Percentiles rank a stretch among this genome's conserved stretches.
Conservation (phyloP, 495 filamentous ascomycete species). For the Podospora sp. region DNA sequence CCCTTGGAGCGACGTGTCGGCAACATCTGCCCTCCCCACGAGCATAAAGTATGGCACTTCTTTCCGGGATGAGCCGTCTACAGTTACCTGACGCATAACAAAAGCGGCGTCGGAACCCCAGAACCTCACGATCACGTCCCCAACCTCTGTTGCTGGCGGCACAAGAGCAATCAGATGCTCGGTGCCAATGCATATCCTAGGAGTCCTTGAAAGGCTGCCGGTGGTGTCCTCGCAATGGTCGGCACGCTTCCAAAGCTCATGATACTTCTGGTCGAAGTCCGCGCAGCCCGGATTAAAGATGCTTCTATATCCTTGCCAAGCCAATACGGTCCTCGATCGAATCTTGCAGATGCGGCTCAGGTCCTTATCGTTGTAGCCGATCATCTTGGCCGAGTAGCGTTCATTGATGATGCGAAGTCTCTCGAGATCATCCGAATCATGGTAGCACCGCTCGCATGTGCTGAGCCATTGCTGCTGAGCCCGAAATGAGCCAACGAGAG, state of each 20-base stretch:
- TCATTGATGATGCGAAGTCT: slow-evolving; percentile 25
- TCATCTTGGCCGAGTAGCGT: slow-evolving; percentile 20
- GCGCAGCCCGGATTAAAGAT: background rate
- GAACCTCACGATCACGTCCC: slow-evolving; percentile 32
- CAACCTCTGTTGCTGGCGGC: slow-evolving; percentile 22
- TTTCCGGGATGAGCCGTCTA: background rate
- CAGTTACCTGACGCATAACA: slow-evolving; percentile 21
- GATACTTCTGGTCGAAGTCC: no score
- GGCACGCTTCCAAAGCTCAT: background rate
- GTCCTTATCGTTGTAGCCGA: slow-evolving; percentile 20
- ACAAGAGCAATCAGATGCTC: slow-evolving; percentile 27
- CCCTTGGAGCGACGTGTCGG: no score
- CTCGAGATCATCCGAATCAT: slow-evolving; percentile 19
- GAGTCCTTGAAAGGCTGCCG: no score
- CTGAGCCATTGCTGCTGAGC: slow-evolving; percentile 23
- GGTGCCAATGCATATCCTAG: slow-evolving; percentile 29
- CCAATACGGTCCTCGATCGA: background rate
- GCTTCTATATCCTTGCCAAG: slow-evolving; percentile 6
- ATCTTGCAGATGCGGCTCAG: slow-evolving; percentile 20
- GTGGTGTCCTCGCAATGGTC: no score
- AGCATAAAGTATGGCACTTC: slow-evolving; percentile 14
- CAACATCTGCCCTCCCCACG: slow-evolving; percentile 24
- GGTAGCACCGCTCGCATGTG: slow-evolving; percentile 15
- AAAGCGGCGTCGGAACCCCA: slow-evolving; percentile 30
- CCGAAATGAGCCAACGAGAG: slow-evolving; percentile 21